Percentiles rank a stretch among this genome's conserved stretches.
phyloP scores from a whole-genome alignment of 2,329 filamentous ascomycete genomes.

The Phaeosphaeriaceae sp. region DNA sequence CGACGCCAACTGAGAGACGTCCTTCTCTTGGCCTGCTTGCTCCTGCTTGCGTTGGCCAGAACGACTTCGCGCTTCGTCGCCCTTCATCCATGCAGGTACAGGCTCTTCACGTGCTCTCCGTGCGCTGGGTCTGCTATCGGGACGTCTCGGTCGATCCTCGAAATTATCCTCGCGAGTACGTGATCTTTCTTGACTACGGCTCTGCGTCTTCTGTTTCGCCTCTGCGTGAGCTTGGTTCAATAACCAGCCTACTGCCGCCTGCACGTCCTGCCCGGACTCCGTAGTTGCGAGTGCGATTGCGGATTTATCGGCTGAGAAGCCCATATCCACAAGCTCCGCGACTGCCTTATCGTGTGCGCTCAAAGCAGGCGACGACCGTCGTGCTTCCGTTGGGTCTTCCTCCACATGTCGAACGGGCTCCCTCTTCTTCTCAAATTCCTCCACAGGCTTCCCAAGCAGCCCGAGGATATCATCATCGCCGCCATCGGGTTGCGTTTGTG shows the following conservation, averaged over 20 bases:
- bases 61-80: conserved; percentile 59
- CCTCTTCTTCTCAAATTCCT: conserved; percentile 53
- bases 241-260: conserved; percentile 86
- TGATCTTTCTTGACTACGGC: conserved; percentile 34
- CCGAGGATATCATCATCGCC: conserved; percentile 69
- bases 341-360: conserved; percentile 77
- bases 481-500: conserved; percentile 22
- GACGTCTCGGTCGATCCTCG: conserved; percentile 33
- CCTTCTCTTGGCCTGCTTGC: conserved; percentile 66
- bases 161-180: conserved; percentile 33
- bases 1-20: conserved; percentile 80
- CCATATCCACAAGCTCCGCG: conserved; percentile 92
- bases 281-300: conserved; percentile 79
- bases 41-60: conserved; percentile 59
- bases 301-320: conserved; percentile 87
- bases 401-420: conserved; percentile 15
- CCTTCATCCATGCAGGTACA: conserved; percentile 69
- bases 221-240: conserved; percentile 90
- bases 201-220: conserved; percentile 71
- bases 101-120: conserved; percentile 42
- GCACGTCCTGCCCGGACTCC: conserved; percentile 78
- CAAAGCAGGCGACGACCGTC: conserved; percentile 28
- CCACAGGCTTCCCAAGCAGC: conserved; percentile 65
- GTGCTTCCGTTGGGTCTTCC: conserved; percentile 11
- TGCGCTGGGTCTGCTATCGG: conserved; percentile 33